A percentile compares a stretch with the other conserved stretches of the same genome.
Conservation (phyloP, 2,329 filamentous ascomycete species). For the Colletotrichum paranaense region DNA sequence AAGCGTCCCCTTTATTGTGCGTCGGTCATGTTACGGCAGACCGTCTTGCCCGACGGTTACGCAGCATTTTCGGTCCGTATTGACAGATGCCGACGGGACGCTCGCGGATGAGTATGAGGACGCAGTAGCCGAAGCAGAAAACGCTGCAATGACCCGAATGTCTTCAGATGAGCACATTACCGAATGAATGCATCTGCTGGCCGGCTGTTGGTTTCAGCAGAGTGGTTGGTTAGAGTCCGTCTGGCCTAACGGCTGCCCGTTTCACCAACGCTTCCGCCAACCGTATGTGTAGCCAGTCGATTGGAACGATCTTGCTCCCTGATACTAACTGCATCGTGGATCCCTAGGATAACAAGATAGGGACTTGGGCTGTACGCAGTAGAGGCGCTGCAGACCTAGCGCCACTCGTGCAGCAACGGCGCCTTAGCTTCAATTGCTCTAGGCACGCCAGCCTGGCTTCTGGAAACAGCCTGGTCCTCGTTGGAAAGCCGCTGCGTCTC, state of each 20-base stretch:
- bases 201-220: not conserved
- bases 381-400: constrained; percentile 23
- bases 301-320: constrained; percentile 1
- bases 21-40: constrained; percentile 17
- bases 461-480: constrained; percentile 19
- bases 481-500: not conserved
- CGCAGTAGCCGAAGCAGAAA: not conserved
- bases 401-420: constrained; percentile 22
- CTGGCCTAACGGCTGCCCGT: not conserved
- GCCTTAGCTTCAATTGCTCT: not conserved
- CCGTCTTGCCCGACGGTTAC: constrained; percentile 16
- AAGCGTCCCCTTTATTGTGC: constrained; percentile 33
- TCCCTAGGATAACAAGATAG: not conserved
- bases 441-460: constrained; percentile 19
- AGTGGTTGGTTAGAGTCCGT: not conserved
- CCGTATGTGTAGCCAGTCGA: not conserved
- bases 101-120: not conserved
- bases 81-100: not conserved
- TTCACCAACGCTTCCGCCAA: not conserved
- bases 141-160: not conserved
- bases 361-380: not conserved
- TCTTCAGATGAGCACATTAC: not conserved
- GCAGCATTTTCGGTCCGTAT: not conserved
- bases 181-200: not conserved
- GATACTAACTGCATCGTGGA: not conserved